These are phyloP conservation scores for Oleoguttula mirabilis DNA, from an alignment of 495 filamentous ascomycete species.

Conservation along the genomic window DNA sequence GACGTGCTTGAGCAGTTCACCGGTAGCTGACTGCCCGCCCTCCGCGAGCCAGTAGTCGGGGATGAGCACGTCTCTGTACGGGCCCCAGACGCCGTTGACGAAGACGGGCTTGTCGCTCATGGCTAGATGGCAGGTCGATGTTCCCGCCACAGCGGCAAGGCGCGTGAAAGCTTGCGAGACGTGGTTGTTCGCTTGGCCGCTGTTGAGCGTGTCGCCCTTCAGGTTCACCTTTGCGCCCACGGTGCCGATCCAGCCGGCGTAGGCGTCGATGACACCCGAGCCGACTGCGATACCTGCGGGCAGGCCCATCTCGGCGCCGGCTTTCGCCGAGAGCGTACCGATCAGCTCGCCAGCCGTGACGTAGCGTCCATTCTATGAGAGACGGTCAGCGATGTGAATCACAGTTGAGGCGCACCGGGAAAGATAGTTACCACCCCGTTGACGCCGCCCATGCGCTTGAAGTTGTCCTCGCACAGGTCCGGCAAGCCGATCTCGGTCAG, in stretches of 20 bases:
- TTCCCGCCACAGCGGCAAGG: conserved; percentile 90
- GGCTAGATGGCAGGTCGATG: conserved; percentile 90
- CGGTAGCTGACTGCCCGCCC: conserved; percentile 90
- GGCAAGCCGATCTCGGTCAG: conserved; percentile 67
- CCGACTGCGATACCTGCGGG: conserved; percentile 81
- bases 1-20: conserved; percentile 83
- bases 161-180: conserved; percentile 84
- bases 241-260: conserved; percentile 96
- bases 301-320: conserved; percentile 73
- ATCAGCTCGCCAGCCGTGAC: conserved; percentile 82
- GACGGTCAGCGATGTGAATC: conserved; percentile 19
- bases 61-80: conserved; percentile 85
- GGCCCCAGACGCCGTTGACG: conserved; percentile 90
- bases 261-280: conserved; percentile 94
- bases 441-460: conserved; percentile 84
- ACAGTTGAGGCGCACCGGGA: not conserved
- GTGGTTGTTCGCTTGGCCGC: conserved; percentile 56
- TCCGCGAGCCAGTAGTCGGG: conserved; percentile 92
- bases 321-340: conserved; percentile 71
- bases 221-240: conserved; percentile 89
- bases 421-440: conserved; percentile 64
- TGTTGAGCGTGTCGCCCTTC: conserved; percentile 45
- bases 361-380: conserved; percentile 69
- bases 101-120: conserved; percentile 89
- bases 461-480: conserved; percentile 73